Evolutionary conservation across 768 basidiomycete species (phyloP).

Genomic region (Floccularia luteovirens): DNA sequence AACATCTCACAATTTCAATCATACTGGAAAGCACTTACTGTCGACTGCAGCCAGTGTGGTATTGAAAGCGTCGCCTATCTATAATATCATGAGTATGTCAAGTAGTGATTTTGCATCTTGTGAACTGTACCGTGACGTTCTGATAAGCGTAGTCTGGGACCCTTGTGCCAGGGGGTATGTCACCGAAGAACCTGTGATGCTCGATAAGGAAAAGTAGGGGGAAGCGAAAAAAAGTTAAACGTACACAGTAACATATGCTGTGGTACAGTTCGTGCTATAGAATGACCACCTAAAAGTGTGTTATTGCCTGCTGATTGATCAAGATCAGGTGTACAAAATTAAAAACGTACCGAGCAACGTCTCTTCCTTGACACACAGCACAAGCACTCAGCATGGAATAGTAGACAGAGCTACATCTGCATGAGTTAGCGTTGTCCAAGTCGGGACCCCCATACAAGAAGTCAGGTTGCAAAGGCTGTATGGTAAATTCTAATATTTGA

Average conservation of each 20-base stretch:
- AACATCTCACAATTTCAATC: too few species aligned
- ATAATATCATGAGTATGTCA: not conserved
- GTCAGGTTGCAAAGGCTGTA: conserved; percentile 19
- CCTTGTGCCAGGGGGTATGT: conserved; percentile 30
- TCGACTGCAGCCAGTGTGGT: conserved; percentile 18
- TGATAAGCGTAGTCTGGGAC: conserved; percentile 47
- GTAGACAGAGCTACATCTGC: conserved; percentile 43
- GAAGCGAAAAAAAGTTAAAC: too few species aligned
- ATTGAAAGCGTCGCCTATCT: conserved; percentile 25
- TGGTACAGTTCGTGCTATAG: conserved; percentile 40
- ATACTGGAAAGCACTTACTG: conserved; percentile 13
- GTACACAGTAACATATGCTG: conserved; percentile 25
- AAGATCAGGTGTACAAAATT: conserved; percentile 3
- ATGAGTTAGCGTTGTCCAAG: conserved; percentile 23
- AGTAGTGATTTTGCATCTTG: not conserved
- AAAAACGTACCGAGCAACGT: conserved; percentile 21
- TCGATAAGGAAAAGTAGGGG: too few species aligned
- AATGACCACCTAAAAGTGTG: conserved; percentile 32
- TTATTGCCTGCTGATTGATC: too few species aligned
- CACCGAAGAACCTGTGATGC: conserved; percentile 20
- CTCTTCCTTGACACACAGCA: conserved; percentile 33
- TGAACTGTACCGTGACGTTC: conserved; percentile 27
- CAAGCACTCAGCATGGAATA: conserved; percentile 50
- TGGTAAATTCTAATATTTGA: conserved; percentile 23
- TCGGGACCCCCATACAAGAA: conserved; percentile 31